Evolutionary conservation across 2,329 filamentous ascomycete genomes (phyloP).

Genomic region (Fusarium nurragi): DNA sequence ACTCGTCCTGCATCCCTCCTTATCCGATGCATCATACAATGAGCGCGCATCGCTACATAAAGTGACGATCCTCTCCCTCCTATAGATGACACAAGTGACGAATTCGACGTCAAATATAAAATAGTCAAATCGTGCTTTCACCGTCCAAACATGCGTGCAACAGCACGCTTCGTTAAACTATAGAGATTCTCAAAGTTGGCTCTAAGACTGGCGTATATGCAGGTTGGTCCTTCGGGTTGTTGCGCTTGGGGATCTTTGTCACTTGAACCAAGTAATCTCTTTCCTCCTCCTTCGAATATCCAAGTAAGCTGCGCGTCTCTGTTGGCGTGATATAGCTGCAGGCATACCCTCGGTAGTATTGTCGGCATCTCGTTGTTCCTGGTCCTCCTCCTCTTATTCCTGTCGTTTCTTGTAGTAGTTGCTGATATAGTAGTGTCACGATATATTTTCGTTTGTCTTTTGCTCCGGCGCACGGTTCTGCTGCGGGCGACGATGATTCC

Average conservation of each 20-base stretch:
- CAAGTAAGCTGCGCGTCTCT: slow-evolving; percentile 36
- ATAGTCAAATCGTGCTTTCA: slow-evolving; percentile 10
- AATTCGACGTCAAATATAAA: slow-evolving; percentile 15
- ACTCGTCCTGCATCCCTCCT: background rate
- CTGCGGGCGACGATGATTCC: slow-evolving; percentile 38
- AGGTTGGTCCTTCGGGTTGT: slow-evolving; percentile 9
- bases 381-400: slow-evolving; percentile 7
- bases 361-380: slow-evolving; percentile 8
- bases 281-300: slow-evolving; percentile 39
- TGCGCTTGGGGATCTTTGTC: slow-evolving; percentile 9
- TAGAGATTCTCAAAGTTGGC: slow-evolving; percentile 22
- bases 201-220: slow-evolving; percentile 19
- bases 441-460: slow-evolving; percentile 34
- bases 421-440: slow-evolving; percentile 23
- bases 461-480: slow-evolving; percentile 39
- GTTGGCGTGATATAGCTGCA: slow-evolving; percentile 32
- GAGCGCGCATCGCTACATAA: slow-evolving; percentile 1
- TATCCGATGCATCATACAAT: slow-evolving; percentile 37
- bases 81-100: background rate
- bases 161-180: slow-evolving; percentile 26
- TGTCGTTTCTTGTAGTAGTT: slow-evolving; percentile 23
- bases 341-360: slow-evolving; percentile 24
- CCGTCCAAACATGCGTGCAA: slow-evolving; percentile 31
- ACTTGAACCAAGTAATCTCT: slow-evolving; percentile 26
- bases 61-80: background rate